Evolutionary conservation across 495 filamentous ascomycete species (phyloP).

Genomic region (Penicillium steckii): DNA sequence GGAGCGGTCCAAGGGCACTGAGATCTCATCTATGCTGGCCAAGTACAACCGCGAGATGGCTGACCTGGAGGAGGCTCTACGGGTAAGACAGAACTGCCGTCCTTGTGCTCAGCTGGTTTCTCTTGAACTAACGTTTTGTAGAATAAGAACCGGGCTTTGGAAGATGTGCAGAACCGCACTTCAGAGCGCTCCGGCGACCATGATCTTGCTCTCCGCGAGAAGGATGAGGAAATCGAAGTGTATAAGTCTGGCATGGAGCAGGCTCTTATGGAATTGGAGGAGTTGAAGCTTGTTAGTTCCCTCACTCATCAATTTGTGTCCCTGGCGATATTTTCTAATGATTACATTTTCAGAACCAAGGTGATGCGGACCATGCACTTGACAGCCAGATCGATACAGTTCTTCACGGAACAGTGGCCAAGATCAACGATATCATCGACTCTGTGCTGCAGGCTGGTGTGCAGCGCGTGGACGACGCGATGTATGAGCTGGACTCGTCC

Average conservation of each 20-base stretch:
- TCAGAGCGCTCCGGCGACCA: constrained; percentile 82
- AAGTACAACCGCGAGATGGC: constrained; percentile 97
- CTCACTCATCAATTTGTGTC: background rate
- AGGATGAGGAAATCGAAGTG: constrained; percentile 96
- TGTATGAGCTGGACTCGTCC: constrained; percentile 94
- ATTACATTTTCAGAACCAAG: constrained; percentile 50
- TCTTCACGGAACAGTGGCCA: constrained; percentile 77
- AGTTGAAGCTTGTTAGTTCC: constrained; percentile 58
- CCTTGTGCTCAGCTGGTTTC: background rate
- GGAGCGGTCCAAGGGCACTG: constrained; percentile 87
- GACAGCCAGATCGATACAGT: constrained; percentile 90
- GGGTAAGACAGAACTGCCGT: constrained; percentile 38
- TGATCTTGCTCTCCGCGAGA: constrained; percentile 78
- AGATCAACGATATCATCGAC: constrained; percentile 97
- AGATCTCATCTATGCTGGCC: constrained; percentile 88
- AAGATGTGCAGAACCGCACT: constrained; percentile 75
- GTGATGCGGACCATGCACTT: constrained; percentile 75
- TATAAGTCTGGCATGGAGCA: constrained; percentile 98
- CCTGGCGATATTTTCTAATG: background rate
- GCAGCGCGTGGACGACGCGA: constrained; percentile 89
- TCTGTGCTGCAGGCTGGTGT: constrained; percentile 93
- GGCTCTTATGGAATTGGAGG: constrained; percentile 84
- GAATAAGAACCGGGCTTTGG: constrained; percentile 82
- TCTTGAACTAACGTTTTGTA: constrained; percentile 24
- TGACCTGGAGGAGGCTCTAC: constrained; percentile 87